These are phyloP conservation scores for Aegilops umbellulata DNA, from an alignment of 176 grass and related monocot genomes.

Conservation along the genomic window DNA sequence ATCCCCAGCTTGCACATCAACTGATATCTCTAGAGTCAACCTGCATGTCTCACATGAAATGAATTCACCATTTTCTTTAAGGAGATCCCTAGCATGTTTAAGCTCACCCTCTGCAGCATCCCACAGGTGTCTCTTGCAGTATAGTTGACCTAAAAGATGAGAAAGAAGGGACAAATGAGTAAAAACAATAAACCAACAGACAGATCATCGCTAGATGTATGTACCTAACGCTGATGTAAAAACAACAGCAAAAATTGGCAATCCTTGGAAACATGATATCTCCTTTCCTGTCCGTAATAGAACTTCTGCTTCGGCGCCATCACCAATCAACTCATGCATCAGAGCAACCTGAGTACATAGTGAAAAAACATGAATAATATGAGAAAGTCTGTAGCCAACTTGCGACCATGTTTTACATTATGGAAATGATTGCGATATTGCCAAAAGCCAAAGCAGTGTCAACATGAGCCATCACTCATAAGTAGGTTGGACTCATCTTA, in stretches of 20 bases:
- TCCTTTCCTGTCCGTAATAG: conserved; percentile 71
- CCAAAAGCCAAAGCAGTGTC: background rate
- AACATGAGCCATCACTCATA: conserved; percentile 9
- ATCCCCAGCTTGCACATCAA: conserved; percentile 73
- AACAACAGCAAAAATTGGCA: conserved; percentile 55
- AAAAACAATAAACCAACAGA: conserved; percentile 23
- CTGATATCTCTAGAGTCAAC: conserved; percentile 43
- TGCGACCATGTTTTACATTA: background rate
- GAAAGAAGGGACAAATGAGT: background rate
- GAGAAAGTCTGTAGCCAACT: background rate
- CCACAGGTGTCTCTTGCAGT: conserved; percentile 62
- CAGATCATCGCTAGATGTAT: background rate
- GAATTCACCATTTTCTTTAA: conserved; percentile 34
- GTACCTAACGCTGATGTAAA: conserved; percentile 78
- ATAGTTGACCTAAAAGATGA: conserved; percentile 70
- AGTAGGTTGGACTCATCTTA: conserved; percentile 6
- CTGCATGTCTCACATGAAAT: conserved; percentile 71
- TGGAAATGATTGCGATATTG: background rate
- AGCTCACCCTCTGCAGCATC: conserved; percentile 58
- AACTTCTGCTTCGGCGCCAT: conserved; percentile 74
- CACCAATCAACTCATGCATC: conserved; percentile 69
- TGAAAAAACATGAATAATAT: conserved; percentile 10
- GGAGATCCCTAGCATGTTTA: conserved; percentile 51
- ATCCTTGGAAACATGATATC: conserved; percentile 51
- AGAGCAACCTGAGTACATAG: conserved; percentile 48